Conservation (phyloP, 164 flowering plant genomes). For the Aristolochia contorta region DNA sequence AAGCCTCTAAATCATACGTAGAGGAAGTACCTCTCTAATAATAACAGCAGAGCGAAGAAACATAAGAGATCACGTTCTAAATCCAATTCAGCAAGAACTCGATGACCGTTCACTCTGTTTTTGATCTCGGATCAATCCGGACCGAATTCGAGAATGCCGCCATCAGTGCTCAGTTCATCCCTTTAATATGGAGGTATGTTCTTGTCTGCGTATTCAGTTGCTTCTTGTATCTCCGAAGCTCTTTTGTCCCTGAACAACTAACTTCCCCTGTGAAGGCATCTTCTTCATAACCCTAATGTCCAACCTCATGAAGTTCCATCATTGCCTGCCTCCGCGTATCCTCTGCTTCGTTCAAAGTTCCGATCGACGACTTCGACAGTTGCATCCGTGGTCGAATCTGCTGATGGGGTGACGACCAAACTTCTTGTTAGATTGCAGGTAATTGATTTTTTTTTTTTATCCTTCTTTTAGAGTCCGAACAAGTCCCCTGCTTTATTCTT, state of each 20-base stretch:
- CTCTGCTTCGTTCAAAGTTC: constrained; percentile 61
- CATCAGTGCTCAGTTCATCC: constrained; percentile 50
- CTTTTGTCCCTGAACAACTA: neutral
- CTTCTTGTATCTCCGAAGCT: neutral
- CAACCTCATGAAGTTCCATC: constrained; percentile 63
- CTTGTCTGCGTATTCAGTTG: neutral
- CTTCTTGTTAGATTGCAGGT: constrained; percentile 85
- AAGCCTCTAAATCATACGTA: too few species aligned
- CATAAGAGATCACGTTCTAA: neutral
- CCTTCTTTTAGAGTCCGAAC: too few species aligned
- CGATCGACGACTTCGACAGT: constrained; percentile 51
- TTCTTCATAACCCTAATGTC: constrained; percentile 50
- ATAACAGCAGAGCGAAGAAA: neutral
- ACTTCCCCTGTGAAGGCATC: constrained; percentile 22
- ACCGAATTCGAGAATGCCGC: constrained; percentile 54
- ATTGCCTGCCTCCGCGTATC: constrained; percentile 63
- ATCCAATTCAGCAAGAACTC: neutral
- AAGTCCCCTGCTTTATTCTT: too few species aligned
- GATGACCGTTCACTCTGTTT: constrained; percentile 48
- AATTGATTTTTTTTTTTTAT: neutral
- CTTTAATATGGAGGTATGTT: constrained; percentile 68
- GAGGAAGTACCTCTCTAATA: too few species aligned
- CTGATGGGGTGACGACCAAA: constrained; percentile 76
- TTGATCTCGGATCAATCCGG: constrained; percentile 49
- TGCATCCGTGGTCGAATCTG: constrained; percentile 48